Percentiles rank a stretch among this genome's conserved stretches.
Conservation (phyloP, 495 filamentous ascomycete species). For the Recurvomyces mirabilis region DNA sequence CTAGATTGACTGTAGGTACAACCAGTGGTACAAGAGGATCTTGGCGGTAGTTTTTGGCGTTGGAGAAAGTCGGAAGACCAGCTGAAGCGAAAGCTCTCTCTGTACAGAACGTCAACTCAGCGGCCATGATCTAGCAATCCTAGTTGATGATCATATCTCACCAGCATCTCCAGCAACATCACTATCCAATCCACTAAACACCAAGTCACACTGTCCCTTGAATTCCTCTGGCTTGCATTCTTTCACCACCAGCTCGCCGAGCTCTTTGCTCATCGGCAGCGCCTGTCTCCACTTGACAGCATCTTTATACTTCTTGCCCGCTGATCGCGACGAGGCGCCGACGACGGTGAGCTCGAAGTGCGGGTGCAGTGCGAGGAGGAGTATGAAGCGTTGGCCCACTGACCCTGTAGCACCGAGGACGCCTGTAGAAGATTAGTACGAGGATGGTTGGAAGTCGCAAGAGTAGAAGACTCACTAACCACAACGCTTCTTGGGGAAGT, state of each 20-base stretch:
- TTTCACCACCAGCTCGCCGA: constrained; percentile 33
- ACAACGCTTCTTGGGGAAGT: constrained; percentile 33
- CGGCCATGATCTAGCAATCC: neutral
- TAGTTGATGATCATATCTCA: too few relatives aligned
- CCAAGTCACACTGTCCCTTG: constrained; percentile 31
- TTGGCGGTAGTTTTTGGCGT: constrained; percentile 37
- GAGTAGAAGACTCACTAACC: constrained; percentile 25
- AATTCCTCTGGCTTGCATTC: constrained; percentile 32
- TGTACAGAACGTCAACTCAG: constrained; percentile 6
- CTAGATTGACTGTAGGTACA: constrained; percentile 35
- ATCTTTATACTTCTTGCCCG: constrained; percentile 37
- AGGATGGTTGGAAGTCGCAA: neutral
- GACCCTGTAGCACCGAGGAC: constrained; percentile 37
- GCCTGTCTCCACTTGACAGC: constrained; percentile 37
- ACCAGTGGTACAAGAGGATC: constrained; percentile 36
- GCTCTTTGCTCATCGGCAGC: constrained; percentile 30
- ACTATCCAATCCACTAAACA: constrained; percentile 36
- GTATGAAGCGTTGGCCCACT: constrained; percentile 37
- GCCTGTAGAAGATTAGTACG: constrained; percentile 18
- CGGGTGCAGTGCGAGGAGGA: constrained; percentile 34
- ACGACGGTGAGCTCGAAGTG: constrained; percentile 33
- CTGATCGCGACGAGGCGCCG: constrained; percentile 31
- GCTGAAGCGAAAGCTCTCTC: constrained; percentile 35
- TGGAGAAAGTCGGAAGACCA: constrained; percentile 34
- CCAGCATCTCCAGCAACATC: constrained; percentile 36